phyloP scores from a whole-genome alignment of 441 rosid species.

The Cnidoscolus chayamansa region DNA sequence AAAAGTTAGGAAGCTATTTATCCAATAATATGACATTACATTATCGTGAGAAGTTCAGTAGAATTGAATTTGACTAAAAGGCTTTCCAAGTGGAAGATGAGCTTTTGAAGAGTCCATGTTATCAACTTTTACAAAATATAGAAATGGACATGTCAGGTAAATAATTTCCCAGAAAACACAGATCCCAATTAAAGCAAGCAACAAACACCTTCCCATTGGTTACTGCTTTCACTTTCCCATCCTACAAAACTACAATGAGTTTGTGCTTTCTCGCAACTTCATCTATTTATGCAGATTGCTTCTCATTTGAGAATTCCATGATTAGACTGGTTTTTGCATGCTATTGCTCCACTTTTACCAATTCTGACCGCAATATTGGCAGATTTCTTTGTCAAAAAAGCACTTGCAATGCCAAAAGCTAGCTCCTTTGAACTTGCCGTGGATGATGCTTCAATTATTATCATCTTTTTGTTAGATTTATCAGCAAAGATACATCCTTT shows the following conservation, averaged over 20 bases:
- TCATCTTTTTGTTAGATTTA: background rate
- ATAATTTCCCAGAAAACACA: background rate
- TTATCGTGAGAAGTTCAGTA: background rate
- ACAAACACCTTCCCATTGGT: slow-evolving; percentile 9
- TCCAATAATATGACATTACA: background rate
- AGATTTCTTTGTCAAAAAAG: background rate
- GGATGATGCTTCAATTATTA: slow-evolving; percentile 17
- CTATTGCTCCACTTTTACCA: background rate
- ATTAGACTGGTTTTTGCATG: background rate
- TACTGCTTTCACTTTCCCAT: background rate
- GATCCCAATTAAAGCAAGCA: background rate
- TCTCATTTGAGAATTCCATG: background rate
- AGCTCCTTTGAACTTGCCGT: background rate
- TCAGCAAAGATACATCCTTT: background rate
- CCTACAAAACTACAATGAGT: background rate
- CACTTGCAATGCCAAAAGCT: background rate
- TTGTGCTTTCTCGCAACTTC: background rate
- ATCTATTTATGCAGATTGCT: background rate
- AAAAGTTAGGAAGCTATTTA: background rate
- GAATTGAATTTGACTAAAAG: background rate
- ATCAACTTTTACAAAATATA: background rate
- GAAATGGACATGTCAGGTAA: background rate
- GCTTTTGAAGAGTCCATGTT: background rate
- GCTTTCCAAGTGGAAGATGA: background rate
- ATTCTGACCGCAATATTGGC: slow-evolving; percentile 1